Evolutionary conservation across 108 stramenopile species (phyloP), one percentile per base, ranked within the genome.

Genomic region (Cylindrotheca closterium): DNA sequence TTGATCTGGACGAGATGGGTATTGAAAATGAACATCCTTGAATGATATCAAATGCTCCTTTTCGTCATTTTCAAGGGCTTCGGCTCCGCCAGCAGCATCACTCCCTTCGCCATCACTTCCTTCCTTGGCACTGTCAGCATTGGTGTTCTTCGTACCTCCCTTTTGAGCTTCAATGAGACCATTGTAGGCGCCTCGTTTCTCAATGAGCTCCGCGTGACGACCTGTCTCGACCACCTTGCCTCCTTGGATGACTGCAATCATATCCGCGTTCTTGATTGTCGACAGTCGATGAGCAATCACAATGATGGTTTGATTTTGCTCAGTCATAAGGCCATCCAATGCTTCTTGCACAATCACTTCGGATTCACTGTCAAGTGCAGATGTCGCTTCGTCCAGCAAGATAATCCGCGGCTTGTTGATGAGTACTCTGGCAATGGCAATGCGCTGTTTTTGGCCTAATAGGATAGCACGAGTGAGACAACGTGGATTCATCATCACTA

Each of bases 231-330:
- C 87, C 10, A 99, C 72, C 46, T 52, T 63, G 3, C 96, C 96
- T 28, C 79, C 71, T 33, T 76, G 58, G 28, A 96, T 56, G 21
- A 98, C 92, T 34, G 84, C 74, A 77, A 98, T 98, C 64, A 91
- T 73, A 55, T 97, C 94, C 0, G 96, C 96, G 64, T 80, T 65
- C 19, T 78, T 67, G 59, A 96, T 80, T 18, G 96, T 97, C 30
- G 91, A 86, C 15, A 97, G 76, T 4, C 96, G 79, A 71, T 98
- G 98, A 4, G 96, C 96, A 53, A 97, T 91, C 17, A 97, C 77
- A 70, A 96, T 57, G 21, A 83, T 82, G 1, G 96, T 96, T 47
- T 80, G 66, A 32, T 78, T 72, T 17, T 68, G 57, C 21, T 58
- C 56, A 47, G 34, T 34, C 45, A 85, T 78, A 30, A 89, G 73